A percentile compares a stretch with the other conserved stretches of the same genome.
Evolutionary conservation across 2,329 filamentous ascomycete genomes (phyloP).

Genomic region (Seiridium unicorne): DNA sequence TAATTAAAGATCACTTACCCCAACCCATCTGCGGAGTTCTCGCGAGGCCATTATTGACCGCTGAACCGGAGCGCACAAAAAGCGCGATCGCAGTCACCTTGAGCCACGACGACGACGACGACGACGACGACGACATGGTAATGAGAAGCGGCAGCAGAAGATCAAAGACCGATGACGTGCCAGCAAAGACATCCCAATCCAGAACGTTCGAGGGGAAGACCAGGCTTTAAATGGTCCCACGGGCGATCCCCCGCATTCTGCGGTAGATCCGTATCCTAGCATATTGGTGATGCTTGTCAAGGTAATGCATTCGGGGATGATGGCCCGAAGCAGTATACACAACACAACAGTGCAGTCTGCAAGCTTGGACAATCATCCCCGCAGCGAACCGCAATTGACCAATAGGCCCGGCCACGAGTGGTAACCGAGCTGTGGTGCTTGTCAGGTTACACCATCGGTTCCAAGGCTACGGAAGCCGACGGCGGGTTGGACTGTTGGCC

Average conservation of each 20-base stretch:
- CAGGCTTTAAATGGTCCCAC: background rate
- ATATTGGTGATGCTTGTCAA: background rate
- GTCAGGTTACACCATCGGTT: background rate
- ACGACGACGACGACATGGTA: background rate
- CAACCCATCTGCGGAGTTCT: constrained; percentile 1
- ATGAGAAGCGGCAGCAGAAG: background rate
- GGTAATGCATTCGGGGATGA: constrained; percentile 5
- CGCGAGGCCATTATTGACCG: constrained; percentile 4
- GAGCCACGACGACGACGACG: background rate
- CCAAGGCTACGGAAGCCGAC: background rate
- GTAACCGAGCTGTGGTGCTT: background rate
- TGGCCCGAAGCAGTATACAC: constrained; percentile 1
- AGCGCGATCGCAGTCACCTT: background rate
- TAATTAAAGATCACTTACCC: background rate
- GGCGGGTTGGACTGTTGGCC: background rate
- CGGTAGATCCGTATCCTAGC: background rate
- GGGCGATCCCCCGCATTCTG: background rate
- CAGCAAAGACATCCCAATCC: too few species aligned
- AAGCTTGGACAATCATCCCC: background rate
- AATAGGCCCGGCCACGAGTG: background rate
- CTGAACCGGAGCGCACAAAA: background rate
- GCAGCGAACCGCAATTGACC: background rate
- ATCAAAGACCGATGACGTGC: background rate
- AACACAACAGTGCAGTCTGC: background rate
- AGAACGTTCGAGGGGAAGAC: too few species aligned